phyloP scores from a whole-genome alignment of 768 basidiomycete species.

The Lepiota subincarnata region DNA sequence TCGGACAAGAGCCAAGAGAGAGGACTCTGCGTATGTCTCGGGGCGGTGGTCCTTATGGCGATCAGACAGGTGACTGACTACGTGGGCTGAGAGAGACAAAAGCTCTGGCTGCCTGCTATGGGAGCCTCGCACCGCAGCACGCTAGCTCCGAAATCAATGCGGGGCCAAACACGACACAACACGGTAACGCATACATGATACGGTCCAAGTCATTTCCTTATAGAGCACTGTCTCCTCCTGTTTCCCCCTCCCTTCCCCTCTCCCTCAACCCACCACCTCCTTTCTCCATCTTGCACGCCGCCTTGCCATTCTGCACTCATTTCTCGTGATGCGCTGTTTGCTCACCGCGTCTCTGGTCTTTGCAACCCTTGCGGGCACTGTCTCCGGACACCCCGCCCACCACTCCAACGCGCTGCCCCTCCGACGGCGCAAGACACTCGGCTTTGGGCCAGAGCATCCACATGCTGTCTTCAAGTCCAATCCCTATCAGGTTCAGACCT shows the following conservation, averaged over 20 bases:
- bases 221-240: conserved; percentile 12
- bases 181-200: conserved; percentile 2
- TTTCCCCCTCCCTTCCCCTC: not conserved
- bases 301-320: not conserved
- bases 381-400: conserved; percentile 39
- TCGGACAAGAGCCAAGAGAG: too few species aligned
- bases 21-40: too few species aligned
- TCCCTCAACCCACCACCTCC: conserved; percentile 5
- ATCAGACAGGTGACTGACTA: not conserved
- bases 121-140: not conserved
- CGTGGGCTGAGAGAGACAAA: not conserved
- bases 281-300: not conserved
- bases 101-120: not conserved
- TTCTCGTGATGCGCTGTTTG: conserved; percentile 54
- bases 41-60: too few species aligned
- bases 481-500: conserved; percentile 42
- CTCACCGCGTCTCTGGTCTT: conserved; percentile 58
- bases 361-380: conserved; percentile 55
- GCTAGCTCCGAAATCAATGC: not conserved
- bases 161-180: conserved; percentile 8
- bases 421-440: conserved; percentile 80
- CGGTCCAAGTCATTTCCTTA: conserved; percentile 5
- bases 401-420: conserved; percentile 29
- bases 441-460: conserved; percentile 79
- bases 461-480: conserved; percentile 63